Evolutionary conservation across 768 basidiomycete genomes (phyloP), one percentile per base, ranked within the genome.

Genomic region (Trametes cubensis): DNA sequence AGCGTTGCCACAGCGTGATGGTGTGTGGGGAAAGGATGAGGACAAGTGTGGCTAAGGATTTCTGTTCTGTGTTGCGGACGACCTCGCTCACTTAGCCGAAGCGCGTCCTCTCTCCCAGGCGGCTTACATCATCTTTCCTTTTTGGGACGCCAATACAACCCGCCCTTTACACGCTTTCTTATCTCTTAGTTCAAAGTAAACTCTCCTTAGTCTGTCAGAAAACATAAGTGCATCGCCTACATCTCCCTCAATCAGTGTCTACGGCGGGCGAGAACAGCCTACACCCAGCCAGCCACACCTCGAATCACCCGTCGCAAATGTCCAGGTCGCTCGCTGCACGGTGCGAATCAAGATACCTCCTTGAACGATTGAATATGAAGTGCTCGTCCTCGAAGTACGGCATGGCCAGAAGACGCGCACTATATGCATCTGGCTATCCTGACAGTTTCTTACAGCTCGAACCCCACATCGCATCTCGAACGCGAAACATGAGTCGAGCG

Each of bases 191-290:
- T 4, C 8, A 4, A 30, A 30, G 28, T 30, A 30, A 30, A 30
- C 28, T 8, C 28, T 34, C 34, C 21, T 20, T 23, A 46, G 20
- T 6, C 23, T 25, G 20, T 21, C 21, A 25, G 45, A 14, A 17
- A 44, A 44, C 17, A 44, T 47, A 21, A 3, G 7, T 28, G 7
- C 46, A 21, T 4, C 46, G 23, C 13, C 46, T 14, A 20, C 5
- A 25, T 25, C 23, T 23, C 20, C 8, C 48, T 18, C 28, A n/a
- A 39, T 38, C 45, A 47, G 1, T 46, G 30, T 30, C 30, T 26
- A 41, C 41, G 18, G 30, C 5, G 21, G 58, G 40, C 58, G 49
- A 59, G 58, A 59, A 23, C 58, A 59, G 49, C 46, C 58, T 52
- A 59, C 58, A 28, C 58, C 41, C 18, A 45, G 11, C 58, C 30